Evolutionary conservation across 306 rosid genomes (phyloP), one percentile per base, ranked within the genome.

Genomic region (Trifolium pratense): DNA sequence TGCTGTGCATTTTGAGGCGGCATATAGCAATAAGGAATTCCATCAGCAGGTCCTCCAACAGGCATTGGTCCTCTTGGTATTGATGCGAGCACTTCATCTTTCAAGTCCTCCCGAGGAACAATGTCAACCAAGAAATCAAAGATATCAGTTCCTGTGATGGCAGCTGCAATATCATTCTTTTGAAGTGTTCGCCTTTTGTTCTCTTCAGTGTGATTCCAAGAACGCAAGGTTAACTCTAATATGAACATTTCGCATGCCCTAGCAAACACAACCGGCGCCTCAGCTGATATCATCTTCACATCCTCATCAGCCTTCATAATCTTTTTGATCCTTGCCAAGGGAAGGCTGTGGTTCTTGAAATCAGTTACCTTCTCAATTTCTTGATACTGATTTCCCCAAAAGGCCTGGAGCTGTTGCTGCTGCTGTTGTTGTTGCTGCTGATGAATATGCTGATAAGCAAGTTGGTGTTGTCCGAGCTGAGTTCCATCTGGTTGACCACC

Each of bases 291-390:
- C 91, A 87, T 85, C 68, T 88, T 78, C 2, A 89, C 95, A 83
- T 89, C 91, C 86, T 89, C 88, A 57, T 89, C 91, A 5, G 88
- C 95, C 80, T 87, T 89, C 91, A 89, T 89, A 8, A 87, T 87
- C 88, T 89, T 89, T 78, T 85, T 89, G 79, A 89, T 89, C 82
- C 91, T 83, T 56, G 94, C 91, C 63, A 89, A 63, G 46, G 94
- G 94, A 75, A 89, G 94, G 79, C 88, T 87, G 65, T 89, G 91
- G 78, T 89, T 89, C 87, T 89, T 89, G 87, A 87, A 89, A 83
- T 87, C 91, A 20, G 79, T 76, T 13, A 78, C 91, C 75, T 78
- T 85, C 68, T 83, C 88, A 6, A 87, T 87, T 71, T 89, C 91
- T 80, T 83, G 86, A 69, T 75, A 77, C 56, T 89, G 95, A 42